Conservation (phyloP, 768 basidiomycete genomes). For the Agrocybe praecox region DNA sequence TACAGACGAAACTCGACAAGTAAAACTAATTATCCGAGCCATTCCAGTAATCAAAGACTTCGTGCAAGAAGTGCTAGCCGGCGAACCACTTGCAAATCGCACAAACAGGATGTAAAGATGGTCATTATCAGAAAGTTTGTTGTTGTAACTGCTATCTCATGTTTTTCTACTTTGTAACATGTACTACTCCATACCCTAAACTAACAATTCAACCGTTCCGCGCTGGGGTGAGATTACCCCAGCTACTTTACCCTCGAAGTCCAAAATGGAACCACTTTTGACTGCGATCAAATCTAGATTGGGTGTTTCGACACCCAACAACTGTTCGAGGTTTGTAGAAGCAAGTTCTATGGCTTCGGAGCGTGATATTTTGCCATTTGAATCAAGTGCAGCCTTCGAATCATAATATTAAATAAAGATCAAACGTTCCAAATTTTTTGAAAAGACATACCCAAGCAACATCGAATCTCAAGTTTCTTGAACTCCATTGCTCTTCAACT, state of each 20-base stretch:
- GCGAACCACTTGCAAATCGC: constrained; percentile 17
- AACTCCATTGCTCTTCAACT: constrained; percentile 53
- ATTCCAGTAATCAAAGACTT: constrained; percentile 66
- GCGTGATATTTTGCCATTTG: constrained; percentile 27
- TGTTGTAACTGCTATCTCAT: neutral
- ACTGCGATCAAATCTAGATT: constrained; percentile 43
- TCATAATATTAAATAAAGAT: neutral
- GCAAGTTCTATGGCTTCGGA: constrained; percentile 38
- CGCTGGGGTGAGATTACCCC: constrained; percentile 36
- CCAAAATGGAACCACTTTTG: constrained; percentile 35
- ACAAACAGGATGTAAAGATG: constrained; percentile 11
- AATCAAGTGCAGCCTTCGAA: constrained; percentile 21
- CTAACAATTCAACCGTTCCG: constrained; percentile 23
- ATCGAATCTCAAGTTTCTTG: constrained; percentile 75
- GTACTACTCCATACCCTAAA: constrained; percentile 1
- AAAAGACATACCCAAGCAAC: constrained; percentile 65
- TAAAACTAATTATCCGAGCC: constrained; percentile 70
- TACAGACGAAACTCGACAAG: constrained; percentile 70
- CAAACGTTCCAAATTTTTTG: neutral
- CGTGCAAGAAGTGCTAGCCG: constrained; percentile 37
- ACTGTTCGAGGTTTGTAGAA: constrained; percentile 43
- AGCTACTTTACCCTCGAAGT: constrained; percentile 42
- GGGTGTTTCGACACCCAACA: constrained; percentile 36
- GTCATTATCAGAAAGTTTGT: neutral
- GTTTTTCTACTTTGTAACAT: neutral